Evolutionary conservation across 2,329 filamentous ascomycete genomes (phyloP), one percentile per base, ranked within the genome.

Genomic region (Sarocladium brachiariae): DNA sequence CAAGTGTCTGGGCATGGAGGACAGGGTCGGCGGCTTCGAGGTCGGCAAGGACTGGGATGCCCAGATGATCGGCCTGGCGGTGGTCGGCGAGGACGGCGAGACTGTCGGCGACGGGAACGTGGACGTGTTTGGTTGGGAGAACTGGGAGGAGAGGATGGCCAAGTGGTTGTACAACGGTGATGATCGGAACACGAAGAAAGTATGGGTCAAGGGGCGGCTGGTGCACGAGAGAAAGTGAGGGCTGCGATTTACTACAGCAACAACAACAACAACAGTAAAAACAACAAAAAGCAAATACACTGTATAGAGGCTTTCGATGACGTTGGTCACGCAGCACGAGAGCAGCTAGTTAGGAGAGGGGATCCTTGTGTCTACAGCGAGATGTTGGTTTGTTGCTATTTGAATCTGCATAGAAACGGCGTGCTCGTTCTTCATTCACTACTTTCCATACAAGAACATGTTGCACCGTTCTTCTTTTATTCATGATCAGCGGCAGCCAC

Each of bases 91-190:
- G 4, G 59, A 59, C 24, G 59, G 53, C 19, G 63, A 56, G 3
- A 51, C 51, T 18, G 54, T 57, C 0, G 47, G 76, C 3, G 69
- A 70, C 1, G 83, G 85, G 0, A 82, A 84, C 43, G 89, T 96
- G 0, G 90, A 96, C 66, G 66, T 96, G 0, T 99, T 96, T 72
- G 91, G 90, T 1, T 89, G 85, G 80, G 92, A 97, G 76, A 80
- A 63, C n/a, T 95, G 87, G 89, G 81, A 86, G 34, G 89, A 97
- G 61, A 81, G 75, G 61, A 70, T 97, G 10, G 87, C 89, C 49
- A 99, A 99, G 74, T 99, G 93, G 93, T 74, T 97, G 54, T 99
- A 87, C 69, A 87, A 81, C 57, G 93, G 93, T 0, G 91, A 97
- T 71, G 93, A 97, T 69, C 76, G 92, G 58, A 97, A 97, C 66